Evolutionary conservation across 352 stramenopile genomes (phyloP), one percentile per base, ranked within the genome.

Genomic region (Phytophthora hybrid): DNA sequence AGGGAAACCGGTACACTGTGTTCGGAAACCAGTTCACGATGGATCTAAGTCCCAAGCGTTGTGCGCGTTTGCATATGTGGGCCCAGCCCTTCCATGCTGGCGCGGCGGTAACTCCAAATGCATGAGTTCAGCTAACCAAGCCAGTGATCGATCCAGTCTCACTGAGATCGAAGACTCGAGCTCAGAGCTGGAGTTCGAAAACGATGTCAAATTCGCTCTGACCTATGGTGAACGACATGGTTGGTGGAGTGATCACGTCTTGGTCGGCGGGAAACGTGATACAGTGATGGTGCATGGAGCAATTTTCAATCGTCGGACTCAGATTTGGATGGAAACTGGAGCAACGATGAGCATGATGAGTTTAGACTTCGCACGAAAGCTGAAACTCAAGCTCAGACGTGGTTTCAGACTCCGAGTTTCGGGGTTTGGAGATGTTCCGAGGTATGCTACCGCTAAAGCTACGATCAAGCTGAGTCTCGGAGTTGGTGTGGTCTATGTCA

Each of bases 61-160:
- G 7, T 60, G 31, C 10, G 18, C n/a, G 6, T 56, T 66, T 66
- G 58, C 60, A 59, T 74, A 60, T 59, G 52, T 69, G 16, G 66
- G 66, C 16, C 26, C 44, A 60, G 18, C 13, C 19, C 39, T 59
- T 31, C 54, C 54, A 67, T 44, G 37, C 41, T 52, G 37, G 19
- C 16, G 4, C 26, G 34, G 26, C 1, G 23, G 53, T 29, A 54
- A 18, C 3, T 11, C 23, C 5, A 47, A 61, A 57, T 69, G 52
- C 4, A 58, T 34, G 18, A 49, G 60, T 16, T 46, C 34, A 11
- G 8, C 34, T 44, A 14, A 44, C 11, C 9, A 44, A 44, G 34
- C 34, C 11, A 3, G 34, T 14, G 34, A 14, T 44, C 16, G 16
- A 0, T 16, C 34, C 11, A 14, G 34, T 44, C 8, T 16, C 9